These are phyloP conservation scores for Phaseolus lunatus DNA, from an alignment of 306 rosid species.

Conservation along the genomic window DNA sequence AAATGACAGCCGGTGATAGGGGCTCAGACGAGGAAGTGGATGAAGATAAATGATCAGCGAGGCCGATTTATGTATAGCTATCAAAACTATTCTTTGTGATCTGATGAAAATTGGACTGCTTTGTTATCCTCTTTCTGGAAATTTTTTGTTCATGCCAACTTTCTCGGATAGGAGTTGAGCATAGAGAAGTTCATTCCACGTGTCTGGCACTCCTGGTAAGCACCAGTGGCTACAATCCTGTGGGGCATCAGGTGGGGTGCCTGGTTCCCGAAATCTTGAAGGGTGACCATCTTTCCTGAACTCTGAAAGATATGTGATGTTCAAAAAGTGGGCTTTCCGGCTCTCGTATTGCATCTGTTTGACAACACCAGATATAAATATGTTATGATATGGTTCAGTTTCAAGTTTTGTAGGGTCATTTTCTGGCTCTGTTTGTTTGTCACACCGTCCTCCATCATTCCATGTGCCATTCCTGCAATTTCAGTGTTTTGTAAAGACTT, in stretches of 20 bases:
- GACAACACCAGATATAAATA: conserved; percentile 62
- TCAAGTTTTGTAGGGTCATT: conserved; percentile 55
- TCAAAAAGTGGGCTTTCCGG: conserved; percentile 68
- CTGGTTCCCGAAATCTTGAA: conserved; percentile 82
- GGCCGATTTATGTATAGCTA: conserved; percentile 58
- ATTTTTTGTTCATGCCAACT: conserved; percentile 51
- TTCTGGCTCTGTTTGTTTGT: conserved; percentile 63
- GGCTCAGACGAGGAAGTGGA: conserved; percentile 60
- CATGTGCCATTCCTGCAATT: conserved; percentile 83
- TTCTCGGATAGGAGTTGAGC: conserved; percentile 66
- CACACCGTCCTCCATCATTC: conserved; percentile 77
- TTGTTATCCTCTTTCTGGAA: conserved; percentile 37
- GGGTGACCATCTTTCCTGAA: conserved; percentile 93
- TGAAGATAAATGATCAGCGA: conserved; percentile 60
- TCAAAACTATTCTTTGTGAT: conserved; percentile 44
- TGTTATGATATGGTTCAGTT: conserved; percentile 67
- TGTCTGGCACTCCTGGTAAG: conserved; percentile 96
- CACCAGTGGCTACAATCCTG: conserved; percentile 99
- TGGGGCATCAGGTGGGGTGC: conserved; percentile 77
- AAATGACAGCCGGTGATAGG: conserved; percentile 66
- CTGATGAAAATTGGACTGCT: conserved; percentile 42
- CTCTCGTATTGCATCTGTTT: conserved; percentile 68
- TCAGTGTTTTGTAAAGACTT: conserved; percentile 42
- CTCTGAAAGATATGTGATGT: conserved; percentile 87
- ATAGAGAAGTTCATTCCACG: conserved; percentile 90